phyloP scores from a whole-genome alignment of 202 grass and related monocot genomes.

The Tripidium arundinaceum region DNA sequence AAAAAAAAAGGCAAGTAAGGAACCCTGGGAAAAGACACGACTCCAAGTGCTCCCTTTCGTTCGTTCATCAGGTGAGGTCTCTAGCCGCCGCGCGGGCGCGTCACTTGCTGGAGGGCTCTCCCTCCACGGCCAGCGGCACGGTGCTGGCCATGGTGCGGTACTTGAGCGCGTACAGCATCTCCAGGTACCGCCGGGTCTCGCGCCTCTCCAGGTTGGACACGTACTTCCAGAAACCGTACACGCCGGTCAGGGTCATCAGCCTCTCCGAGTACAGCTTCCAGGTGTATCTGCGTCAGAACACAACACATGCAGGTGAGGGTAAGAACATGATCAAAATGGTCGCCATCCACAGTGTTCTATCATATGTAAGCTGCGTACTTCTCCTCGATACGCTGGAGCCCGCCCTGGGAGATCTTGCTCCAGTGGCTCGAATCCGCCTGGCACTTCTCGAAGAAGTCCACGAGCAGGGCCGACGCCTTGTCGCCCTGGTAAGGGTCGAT shows the following conservation, averaged over 20 bases:
- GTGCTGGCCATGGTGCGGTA: slow-evolving; percentile 90
- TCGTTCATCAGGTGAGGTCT: neutral
- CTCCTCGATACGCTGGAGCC: slow-evolving; percentile 88
- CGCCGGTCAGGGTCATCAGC: slow-evolving; percentile 91
- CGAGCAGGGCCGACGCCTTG: slow-evolving; percentile 72
- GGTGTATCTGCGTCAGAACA: slow-evolving; percentile 62
- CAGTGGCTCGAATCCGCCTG: slow-evolving; percentile 60
- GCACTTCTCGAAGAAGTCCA: slow-evolving; percentile 90
- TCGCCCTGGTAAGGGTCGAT: slow-evolving; percentile 95
- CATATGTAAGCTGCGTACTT: slow-evolving; percentile 54
- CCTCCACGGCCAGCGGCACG: slow-evolving; percentile 78
- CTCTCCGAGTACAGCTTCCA: slow-evolving; percentile 99
- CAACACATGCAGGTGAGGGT: neutral
- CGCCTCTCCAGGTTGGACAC: slow-evolving; percentile 97
- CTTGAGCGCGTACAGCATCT: slow-evolving; percentile 99
- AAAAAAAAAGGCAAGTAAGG: neutral
- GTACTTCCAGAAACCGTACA: slow-evolving; percentile 99
- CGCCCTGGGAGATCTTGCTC: slow-evolving; percentile 74
- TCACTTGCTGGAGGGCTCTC: slow-evolving; percentile 55
- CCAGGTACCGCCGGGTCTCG: slow-evolving; percentile 89
- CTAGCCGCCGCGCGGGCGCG: neutral
- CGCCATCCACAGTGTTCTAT: neutral
- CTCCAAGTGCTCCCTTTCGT: neutral
- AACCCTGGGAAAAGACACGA: slow-evolving; percentile 26
- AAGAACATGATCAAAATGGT: neutral